These are phyloP conservation scores for Populus hybrid DNA, from an alignment of 441 rosid genomes.

Conservation along the genomic window DNA sequence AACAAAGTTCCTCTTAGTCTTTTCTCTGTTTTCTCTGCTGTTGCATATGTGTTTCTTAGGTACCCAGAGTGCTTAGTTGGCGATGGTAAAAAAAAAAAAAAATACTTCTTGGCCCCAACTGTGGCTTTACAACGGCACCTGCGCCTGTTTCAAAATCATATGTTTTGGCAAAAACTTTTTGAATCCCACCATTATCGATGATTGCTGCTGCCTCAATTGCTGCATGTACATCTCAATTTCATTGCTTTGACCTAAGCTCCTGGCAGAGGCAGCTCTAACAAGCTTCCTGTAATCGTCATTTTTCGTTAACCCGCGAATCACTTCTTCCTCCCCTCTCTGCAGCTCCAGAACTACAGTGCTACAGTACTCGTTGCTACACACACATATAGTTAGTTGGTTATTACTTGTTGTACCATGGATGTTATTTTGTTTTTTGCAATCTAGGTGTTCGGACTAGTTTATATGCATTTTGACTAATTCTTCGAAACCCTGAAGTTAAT, in stretches of 20 bases:
- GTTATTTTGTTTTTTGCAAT: too few species aligned
- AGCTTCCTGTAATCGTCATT: constrained; percentile 65
- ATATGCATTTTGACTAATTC: too few species aligned
- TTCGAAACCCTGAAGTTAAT: too few species aligned
- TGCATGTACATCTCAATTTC: constrained; percentile 47
- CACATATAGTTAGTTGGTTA: too few species aligned
- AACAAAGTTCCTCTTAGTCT: background rate
- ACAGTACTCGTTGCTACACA: too few species aligned
- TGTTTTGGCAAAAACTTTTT: constrained; percentile 45
- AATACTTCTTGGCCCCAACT: constrained; percentile 45
- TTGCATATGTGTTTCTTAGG: background rate
- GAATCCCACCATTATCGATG: background rate
- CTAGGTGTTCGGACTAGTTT: too few species aligned
- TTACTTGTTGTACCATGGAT: too few species aligned
- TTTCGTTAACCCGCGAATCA: background rate
- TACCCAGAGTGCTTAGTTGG: background rate
- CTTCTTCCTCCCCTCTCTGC: too few species aligned
- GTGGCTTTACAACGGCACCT: constrained; percentile 19
- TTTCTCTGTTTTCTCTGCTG: constrained; percentile 15
- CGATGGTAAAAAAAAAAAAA: constrained; percentile 4
- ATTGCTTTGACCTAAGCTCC: constrained; percentile 53
- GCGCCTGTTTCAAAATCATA: constrained; percentile 31
- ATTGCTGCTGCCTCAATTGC: constrained; percentile 5
- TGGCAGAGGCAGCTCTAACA: constrained; percentile 64
- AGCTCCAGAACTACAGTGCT: too few species aligned